Base-by-base conservation (phyloP, 179 eudicot species). In the Amaranthus tricolor region DNA sequence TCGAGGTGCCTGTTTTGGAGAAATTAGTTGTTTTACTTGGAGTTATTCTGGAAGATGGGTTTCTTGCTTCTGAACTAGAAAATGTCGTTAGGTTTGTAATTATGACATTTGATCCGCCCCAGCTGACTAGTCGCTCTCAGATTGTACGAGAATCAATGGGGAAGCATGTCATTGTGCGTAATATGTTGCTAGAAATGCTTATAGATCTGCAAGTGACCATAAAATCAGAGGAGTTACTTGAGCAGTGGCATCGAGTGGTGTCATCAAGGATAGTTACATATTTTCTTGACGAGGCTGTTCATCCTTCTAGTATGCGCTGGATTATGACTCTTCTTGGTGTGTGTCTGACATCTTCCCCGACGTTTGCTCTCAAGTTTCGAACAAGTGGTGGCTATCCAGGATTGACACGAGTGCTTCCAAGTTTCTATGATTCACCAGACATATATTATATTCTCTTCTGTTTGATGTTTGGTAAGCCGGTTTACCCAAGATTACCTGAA, bases 251-350 rank as follows among this genome's bases (percentile, higher is more conserved):
- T 81, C 94, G 86, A 83, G 87, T 89, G 66, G 98, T 96, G 44
- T 96, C 99, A 51, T 91, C 97, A 20, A 96, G 90, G 74, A 82
- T 96, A 80, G 78, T 96, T 52, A 94, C 94, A 56, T 94, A 87
- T 86, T 96, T 91, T 75, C 91, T 91, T 74, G 99, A 94, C 70
- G 98, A 96, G 82, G 96, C 99, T 69, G 97, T 96, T 85, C 99
- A 96, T 80, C 97, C 98, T 47, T 85, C 99, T 53, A 96, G 98
- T 82, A 96, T 96, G 98, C 91, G 99, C 71, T 96, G 98, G 99
- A 85, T 96, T 75, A 94, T 94, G 97, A 96, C 98, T 58, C 94
- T 96, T 79, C 94, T 96, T 65, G 99, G 99, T 71, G 99, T 96
- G 76, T 91, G 93, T 83, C 96, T 96, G 78, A 88, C 93, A 64